Evolutionary conservation across 2,329 filamentous ascomycete species (phyloP).

Genomic region (Alternaria novae-zelandiae): DNA sequence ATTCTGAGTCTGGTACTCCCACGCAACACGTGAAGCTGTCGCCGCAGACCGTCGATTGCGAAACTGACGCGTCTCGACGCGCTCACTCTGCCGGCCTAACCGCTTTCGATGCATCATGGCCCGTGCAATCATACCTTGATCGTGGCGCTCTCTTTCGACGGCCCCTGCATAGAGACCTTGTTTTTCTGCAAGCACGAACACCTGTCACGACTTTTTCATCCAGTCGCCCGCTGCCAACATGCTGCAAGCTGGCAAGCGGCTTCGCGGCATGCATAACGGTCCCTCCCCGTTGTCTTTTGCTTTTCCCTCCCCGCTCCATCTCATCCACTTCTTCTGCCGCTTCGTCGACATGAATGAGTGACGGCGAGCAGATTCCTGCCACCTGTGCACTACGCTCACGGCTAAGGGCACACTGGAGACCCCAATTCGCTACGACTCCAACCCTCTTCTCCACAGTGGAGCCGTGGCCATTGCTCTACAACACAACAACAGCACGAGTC

Average conservation of each 20-base stretch:
- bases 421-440: constrained; percentile 31
- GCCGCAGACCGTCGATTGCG: constrained; percentile 13
- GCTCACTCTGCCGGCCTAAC: constrained; percentile 14
- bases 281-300: constrained; percentile 11
- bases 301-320: constrained; percentile 15
- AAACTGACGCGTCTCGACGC: constrained; percentile 29
- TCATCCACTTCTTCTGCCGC: constrained; percentile 23
- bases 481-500: constrained; percentile 10
- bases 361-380: constrained; percentile 13
- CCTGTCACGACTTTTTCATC: constrained; percentile 34
- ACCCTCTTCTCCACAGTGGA: constrained; percentile 25
- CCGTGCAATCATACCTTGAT: constrained; percentile 15
- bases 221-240: constrained; percentile 23
- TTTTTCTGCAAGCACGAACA: constrained; percentile 31
- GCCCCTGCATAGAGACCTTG: constrained; percentile 29
- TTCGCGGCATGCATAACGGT: constrained; percentile 8
- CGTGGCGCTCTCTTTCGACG: constrained; percentile 1
- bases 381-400: constrained; percentile 18
- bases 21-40: constrained; percentile 9
- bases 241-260: constrained; percentile 4
- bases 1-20: constrained; percentile 6
- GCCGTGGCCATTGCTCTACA: constrained; percentile 24
- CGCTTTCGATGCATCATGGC: constrained; percentile 1
- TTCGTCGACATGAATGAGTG: constrained; percentile 25
- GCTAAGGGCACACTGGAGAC: constrained; percentile 9